phyloP scores from a whole-genome alignment of 805 yeast species.

The Candida ortonii region DNA sequence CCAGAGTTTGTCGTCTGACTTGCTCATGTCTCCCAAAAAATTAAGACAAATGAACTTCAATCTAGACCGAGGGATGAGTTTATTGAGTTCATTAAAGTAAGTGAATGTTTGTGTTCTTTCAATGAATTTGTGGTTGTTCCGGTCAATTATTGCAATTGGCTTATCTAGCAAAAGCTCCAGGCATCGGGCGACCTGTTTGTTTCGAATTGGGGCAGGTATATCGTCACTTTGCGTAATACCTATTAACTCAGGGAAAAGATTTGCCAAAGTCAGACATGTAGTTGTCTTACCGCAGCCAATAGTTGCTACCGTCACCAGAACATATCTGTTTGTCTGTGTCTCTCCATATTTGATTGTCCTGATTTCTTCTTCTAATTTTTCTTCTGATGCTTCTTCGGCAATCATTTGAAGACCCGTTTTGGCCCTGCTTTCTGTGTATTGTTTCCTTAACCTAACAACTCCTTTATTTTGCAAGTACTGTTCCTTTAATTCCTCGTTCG shows the following conservation, averaged over 20 bases:
- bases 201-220: slow-evolving; percentile 46
- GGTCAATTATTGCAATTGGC: slow-evolving; percentile 66
- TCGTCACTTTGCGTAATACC: slow-evolving; percentile 82
- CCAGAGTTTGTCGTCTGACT: slow-evolving; percentile 37
- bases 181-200: slow-evolving; percentile 47
- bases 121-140: slow-evolving; percentile 72
- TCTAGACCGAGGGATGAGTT: slow-evolving; percentile 42
- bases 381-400: slow-evolving; percentile 42
- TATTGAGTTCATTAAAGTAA: slow-evolving; percentile 44
- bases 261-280: slow-evolving; percentile 54
- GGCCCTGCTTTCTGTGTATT: slow-evolving; percentile 53
- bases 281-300: slow-evolving; percentile 97
- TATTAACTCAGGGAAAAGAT: slow-evolving; percentile 57
- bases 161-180: slow-evolving; percentile 39
- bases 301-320: slow-evolving; percentile 81
- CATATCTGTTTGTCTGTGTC: slow-evolving; percentile 46
- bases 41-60: slow-evolving; percentile 66
- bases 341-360: slow-evolving; percentile 26
- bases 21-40: slow-evolving; percentile 43
- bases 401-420: slow-evolving; percentile 56
- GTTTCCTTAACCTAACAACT: slow-evolving; percentile 67
- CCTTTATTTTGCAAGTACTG: slow-evolving; percentile 60
- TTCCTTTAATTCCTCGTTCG: slow-evolving; percentile 44
- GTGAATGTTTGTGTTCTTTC: slow-evolving; percentile 70
- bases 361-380: slow-evolving; percentile 28